phyloP scores from a whole-genome alignment of 176 grass and related monocot genomes.

The Lolium multiflorum region DNA sequence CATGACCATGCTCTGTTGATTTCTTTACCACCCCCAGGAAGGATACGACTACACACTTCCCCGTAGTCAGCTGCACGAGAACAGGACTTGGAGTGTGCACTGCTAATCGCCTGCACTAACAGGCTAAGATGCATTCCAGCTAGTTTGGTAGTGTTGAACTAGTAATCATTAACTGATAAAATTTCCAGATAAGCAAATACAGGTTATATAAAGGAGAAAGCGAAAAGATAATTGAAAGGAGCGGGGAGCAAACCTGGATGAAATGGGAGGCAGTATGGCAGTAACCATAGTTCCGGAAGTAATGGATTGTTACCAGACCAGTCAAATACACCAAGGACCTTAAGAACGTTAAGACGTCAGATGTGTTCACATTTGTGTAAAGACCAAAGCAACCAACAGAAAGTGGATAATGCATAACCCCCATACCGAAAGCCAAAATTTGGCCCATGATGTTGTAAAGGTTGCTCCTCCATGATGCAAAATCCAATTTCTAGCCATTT shows the following conservation, averaged over 20 bases:
- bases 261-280: slow-evolving; percentile 84
- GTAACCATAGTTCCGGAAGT: slow-evolving; percentile 92
- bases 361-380: slow-evolving; percentile 5
- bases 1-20: not conserved
- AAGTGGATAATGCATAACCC: not conserved
- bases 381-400: slow-evolving; percentile 29
- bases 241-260: slow-evolving; percentile 65
- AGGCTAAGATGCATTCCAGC: not conserved
- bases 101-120: not conserved
- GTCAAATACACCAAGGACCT: slow-evolving; percentile 97
- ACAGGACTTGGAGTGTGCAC: not conserved
- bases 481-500: slow-evolving; percentile 82
- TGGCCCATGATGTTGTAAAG: slow-evolving; percentile 83
- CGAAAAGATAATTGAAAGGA: not conserved
- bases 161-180: not conserved
- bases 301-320: slow-evolving; percentile 95
- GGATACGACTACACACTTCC: not conserved
- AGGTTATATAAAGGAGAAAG: not conserved
- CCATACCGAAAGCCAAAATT: slow-evolving; percentile 84
- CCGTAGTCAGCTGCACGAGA: not conserved
- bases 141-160: not conserved
- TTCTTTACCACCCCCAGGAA: not conserved
- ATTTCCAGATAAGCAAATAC: not conserved
- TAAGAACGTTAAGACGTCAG: slow-evolving; percentile 30
- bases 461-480: slow-evolving; percentile 87